Percentiles rank a stretch among this genome's conserved stretches.
phyloP scores from a whole-genome alignment of 2,329 filamentous ascomycete genomes.

The Thielaviopsis musarum region DNA sequence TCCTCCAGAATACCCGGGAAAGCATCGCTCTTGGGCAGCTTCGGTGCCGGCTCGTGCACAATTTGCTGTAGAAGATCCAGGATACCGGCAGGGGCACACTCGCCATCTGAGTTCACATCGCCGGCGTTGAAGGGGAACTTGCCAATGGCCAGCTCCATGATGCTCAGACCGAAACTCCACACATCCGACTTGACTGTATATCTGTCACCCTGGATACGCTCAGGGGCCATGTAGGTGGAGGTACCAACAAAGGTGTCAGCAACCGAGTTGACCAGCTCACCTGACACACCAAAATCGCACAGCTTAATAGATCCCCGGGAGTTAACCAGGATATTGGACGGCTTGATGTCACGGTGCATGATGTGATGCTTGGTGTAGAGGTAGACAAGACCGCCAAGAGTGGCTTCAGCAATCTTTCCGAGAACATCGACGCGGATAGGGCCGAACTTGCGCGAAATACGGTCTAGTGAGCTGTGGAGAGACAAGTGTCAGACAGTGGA shows the following conservation, averaged over 20 bases:
- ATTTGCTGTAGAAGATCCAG: constrained; percentile 93
- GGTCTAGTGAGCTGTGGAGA: constrained; percentile 60
- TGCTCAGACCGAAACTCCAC: constrained; percentile 87
- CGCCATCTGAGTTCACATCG: constrained; percentile 51
- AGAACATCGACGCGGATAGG: constrained; percentile 91
- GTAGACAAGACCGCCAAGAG: constrained; percentile 83
- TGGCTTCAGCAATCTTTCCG: constrained; percentile 93
- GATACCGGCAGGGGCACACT: constrained; percentile 81
- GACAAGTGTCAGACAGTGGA: not conserved
- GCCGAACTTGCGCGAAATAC: constrained; percentile 86
- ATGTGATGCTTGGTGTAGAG: constrained; percentile 92
- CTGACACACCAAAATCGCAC: constrained; percentile 97
- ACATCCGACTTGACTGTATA: constrained; percentile 98
- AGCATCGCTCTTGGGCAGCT: constrained; percentile 87
- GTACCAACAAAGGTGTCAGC: constrained; percentile 97
- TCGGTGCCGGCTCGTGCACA: constrained; percentile 87
- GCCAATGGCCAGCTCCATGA: constrained; percentile 96
- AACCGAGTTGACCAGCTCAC: constrained; percentile 92
- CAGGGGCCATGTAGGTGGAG: constrained; percentile 97
- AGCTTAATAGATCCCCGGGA: constrained; percentile 89
- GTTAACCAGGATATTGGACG: constrained; percentile 93
- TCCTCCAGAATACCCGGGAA: constrained; percentile 91
- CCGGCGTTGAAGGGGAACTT: constrained; percentile 84
- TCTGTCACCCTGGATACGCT: constrained; percentile 89
- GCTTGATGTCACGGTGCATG: constrained; percentile 98